Base-by-base conservation (phyloP, 1,284 basidiomycete species). In the Apiotrichum akiyoshidainum region DNA sequence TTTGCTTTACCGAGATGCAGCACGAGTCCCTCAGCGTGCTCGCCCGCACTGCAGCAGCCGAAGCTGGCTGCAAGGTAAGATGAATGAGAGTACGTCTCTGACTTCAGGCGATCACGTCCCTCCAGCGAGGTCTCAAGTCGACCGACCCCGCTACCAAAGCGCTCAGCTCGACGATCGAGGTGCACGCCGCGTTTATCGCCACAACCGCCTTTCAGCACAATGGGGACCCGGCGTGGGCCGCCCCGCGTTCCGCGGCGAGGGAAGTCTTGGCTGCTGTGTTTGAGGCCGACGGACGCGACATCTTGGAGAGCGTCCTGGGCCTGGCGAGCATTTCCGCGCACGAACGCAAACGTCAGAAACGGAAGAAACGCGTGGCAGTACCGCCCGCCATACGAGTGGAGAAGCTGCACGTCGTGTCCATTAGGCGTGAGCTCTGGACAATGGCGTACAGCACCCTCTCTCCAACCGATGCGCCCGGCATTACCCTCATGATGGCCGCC, bases 1-100 rank as follows among this genome's bases (percentile, higher is more conserved):
- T 89, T 60, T 80, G 89, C 47, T 88, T 86, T 70, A 87, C 87
- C 67, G 87, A 90, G 65, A 73, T 88, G 37, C 89, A 91, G 70
- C 88, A 91, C 67, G 85, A 86, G 61, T 81, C 86, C 11, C 87
- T 88, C 64, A 72, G 79, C 45, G 79, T 58, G 0, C 37, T 80
- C 31, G 76, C 83, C 31, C 82, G 86, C 11, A 85, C 88, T 0
- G 76, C 78, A 31, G 81, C 85, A 13, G 84, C 90, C 75, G 71
- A 79, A 34, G 80, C 82, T 42, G 85, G 86, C 8, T 79, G 84
- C 42, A 80, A 81, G 67, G 91, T 90, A 69, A 74, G 86, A n/a
- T n/a, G n/a, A 31, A 31, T 77, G 22, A 52, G 7, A 1, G 46
- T 22, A 3, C 10, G 8, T 17, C 16, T 19, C 52, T 63, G 41